Evolutionary conservation across 345 rosid genomes (phyloP), one percentile per base, ranked within the genome.

Genomic region (Arabis alpina): DNA sequence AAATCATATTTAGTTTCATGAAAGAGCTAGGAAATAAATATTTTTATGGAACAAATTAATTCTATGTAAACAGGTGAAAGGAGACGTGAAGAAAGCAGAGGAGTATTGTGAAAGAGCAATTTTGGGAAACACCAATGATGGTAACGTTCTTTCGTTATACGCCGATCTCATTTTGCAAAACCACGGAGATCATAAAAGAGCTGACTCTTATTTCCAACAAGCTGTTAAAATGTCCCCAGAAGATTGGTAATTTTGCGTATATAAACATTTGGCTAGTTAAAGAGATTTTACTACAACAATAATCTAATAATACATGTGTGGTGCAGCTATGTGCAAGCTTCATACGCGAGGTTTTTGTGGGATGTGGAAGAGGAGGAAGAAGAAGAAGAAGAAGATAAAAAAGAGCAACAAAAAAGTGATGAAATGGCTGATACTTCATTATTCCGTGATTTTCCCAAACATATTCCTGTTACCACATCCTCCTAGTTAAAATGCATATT

Each of bases 271-370:
- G 2, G 12, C 4, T 30, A 54, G 8, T 37, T 68, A 30, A 59
- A 47, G 15, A 50, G 24, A 45, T 13, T 50, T 49, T 54, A 19
- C 16, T 48, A 45, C 70, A 67, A 68, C 64, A 68, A 25, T 39
- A 37, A 34, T 39, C 23, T 19, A 19, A 19, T 19, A 19, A 19
- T 19, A 19, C 23, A 19, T 19, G 7, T 8, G 36, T 52, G 14
- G 14, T 72, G 78, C 83, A 92, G 96, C 64, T 85, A 78, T 70
- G 82, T 87, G 56, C 82, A 77, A 50, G 90, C 88, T 56, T 86
- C 98, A 61, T 89, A 87, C 76, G 96, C 96, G 27, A 82, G 55
- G 56, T 87, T 89, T 70, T 75, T 87, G 6, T 86, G 92, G 94
- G 96, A 87, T 70, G 79, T 66, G 40, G 90, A 86, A 16, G 90